A percentile compares a stretch with the other conserved stretches of the same genome.
phyloP scores from a whole-genome alignment of 164 flowering plant genomes.

The Magnolia kwangsiensis region DNA sequence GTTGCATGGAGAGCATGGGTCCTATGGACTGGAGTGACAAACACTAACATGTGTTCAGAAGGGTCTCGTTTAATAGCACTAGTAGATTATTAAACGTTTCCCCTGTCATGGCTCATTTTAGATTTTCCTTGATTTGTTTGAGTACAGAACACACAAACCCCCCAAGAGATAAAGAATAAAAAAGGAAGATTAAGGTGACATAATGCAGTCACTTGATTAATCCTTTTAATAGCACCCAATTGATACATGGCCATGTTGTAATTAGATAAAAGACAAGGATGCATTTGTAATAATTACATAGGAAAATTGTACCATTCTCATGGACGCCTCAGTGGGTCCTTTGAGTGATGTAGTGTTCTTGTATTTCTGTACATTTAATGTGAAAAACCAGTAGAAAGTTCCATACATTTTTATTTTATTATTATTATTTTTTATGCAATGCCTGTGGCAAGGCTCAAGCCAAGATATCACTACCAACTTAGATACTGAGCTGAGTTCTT shows the following conservation, averaged over 20 bases:
- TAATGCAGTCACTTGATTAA: neutral
- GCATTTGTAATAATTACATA: neutral
- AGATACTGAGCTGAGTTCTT: too few relatives aligned
- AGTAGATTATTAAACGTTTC: neutral
- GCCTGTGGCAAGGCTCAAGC: too few relatives aligned
- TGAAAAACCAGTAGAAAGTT: too few relatives aligned
- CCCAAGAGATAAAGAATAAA: too few relatives aligned
- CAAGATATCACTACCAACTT: too few relatives aligned
- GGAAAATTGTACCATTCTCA: neutral
- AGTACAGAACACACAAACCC: neutral
- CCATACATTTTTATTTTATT: too few relatives aligned
- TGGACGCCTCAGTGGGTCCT: neutral
- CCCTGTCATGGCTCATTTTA: neutral
- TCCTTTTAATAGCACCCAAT: neutral
- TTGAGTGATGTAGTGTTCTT: neutral
- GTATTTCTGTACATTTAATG: too few relatives aligned
- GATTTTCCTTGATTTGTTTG: neutral
- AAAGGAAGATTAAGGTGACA: neutral
- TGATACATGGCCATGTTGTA: neutral
- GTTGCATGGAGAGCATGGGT: conserved; percentile 32
- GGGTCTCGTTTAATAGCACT: neutral
- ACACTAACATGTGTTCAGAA: conserved; percentile 12
- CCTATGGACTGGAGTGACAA: conserved; percentile 24
- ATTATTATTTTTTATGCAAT: too few relatives aligned
- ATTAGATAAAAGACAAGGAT: neutral